Percentiles rank a stretch among this genome's conserved stretches.
These are phyloP conservation scores for Calonectria pauciramosa DNA, from an alignment of 2,329 filamentous ascomycete genomes.

Conservation along the genomic window DNA sequence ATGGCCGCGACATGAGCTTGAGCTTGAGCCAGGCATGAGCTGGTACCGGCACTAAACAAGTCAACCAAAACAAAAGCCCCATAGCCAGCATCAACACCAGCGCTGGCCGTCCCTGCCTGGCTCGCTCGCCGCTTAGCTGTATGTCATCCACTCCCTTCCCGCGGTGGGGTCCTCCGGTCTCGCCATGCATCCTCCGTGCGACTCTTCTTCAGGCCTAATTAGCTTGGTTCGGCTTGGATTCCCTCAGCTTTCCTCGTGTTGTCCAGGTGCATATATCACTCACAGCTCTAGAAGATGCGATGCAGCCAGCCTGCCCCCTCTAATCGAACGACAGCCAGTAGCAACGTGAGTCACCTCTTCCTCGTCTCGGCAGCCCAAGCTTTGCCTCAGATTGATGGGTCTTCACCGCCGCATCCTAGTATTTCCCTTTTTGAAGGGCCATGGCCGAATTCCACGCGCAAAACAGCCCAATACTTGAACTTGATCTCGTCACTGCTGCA, in stretches of 20 bases:
- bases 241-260: constrained; percentile 14
- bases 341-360: constrained; percentile 32
- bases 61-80: background rate
- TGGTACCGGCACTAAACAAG: background rate
- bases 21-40: constrained; percentile 3
- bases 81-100: background rate
- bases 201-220: background rate
- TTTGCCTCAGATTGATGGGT: constrained; percentile 20
- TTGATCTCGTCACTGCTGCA: constrained; percentile 29
- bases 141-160: constrained; percentile 14
- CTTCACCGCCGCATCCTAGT: constrained; percentile 18
- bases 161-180: constrained; percentile 19
- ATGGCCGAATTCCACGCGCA: constrained; percentile 1
- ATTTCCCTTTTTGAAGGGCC: constrained; percentile 14
- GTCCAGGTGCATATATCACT: constrained; percentile 32
- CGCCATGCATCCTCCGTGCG: constrained; percentile 15
- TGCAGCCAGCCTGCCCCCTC: constrained; percentile 15
- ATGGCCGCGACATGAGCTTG: background rate
- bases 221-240: constrained; percentile 8
- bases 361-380: constrained; percentile 1
- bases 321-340: constrained; percentile 25
- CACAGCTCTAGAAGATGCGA: constrained; percentile 23
- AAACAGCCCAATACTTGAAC: constrained; percentile 20
- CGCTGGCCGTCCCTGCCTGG: background rate
- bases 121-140: background rate